Evolutionary conservation across 805 yeast genomes (phyloP).

Genomic region (Wickerhamiella occidentalis): DNA sequence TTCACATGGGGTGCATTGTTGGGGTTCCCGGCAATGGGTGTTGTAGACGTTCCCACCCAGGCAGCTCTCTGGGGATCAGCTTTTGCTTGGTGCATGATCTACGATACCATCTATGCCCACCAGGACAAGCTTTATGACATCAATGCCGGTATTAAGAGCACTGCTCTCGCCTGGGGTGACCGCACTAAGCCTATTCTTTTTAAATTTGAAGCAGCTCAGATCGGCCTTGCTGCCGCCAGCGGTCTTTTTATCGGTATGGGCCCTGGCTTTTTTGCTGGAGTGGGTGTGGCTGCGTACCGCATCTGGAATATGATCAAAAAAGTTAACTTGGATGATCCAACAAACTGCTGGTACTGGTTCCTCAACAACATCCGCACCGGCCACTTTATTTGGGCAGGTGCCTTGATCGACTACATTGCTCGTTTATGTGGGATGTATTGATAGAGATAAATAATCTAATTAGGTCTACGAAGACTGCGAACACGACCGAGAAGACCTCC

Average conservation of each 20-base stretch:
- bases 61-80: slow-evolving; percentile 64
- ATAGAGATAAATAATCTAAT: slow-evolving; percentile 4
- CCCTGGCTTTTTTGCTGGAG: slow-evolving; percentile 62
- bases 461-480: slow-evolving; percentile 7
- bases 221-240: slow-evolving; percentile 48
- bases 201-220: slow-evolving; percentile 55
- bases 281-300: slow-evolving; percentile 56
- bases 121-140: slow-evolving; percentile 87
- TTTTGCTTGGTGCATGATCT: slow-evolving; percentile 86
- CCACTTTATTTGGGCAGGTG: slow-evolving; percentile 28
- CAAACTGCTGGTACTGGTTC: slow-evolving; percentile 73
- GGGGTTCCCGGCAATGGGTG: slow-evolving; percentile 94
- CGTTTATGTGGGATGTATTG: slow-evolving; percentile 12
- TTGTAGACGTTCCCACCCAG: slow-evolving; percentile 66
- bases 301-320: slow-evolving; percentile 52
- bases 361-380: slow-evolving; percentile 60
- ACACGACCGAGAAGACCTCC: slow-evolving; percentile 11
- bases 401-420: slow-evolving; percentile 29
- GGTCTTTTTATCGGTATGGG: slow-evolving; percentile 74
- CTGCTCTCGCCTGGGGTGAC: slow-evolving; percentile 91
- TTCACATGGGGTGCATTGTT: slow-evolving; percentile 90
- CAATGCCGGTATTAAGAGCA: slow-evolving; percentile 83
- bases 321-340: slow-evolving; percentile 71
- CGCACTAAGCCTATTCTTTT: slow-evolving; percentile 58
- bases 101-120: slow-evolving; percentile 95